Evolutionary conservation across 1,139 yeast species (phyloP), one percentile per base, ranked within the genome.

Genomic region (Hemisphaericaspora xylanilytica): DNA sequence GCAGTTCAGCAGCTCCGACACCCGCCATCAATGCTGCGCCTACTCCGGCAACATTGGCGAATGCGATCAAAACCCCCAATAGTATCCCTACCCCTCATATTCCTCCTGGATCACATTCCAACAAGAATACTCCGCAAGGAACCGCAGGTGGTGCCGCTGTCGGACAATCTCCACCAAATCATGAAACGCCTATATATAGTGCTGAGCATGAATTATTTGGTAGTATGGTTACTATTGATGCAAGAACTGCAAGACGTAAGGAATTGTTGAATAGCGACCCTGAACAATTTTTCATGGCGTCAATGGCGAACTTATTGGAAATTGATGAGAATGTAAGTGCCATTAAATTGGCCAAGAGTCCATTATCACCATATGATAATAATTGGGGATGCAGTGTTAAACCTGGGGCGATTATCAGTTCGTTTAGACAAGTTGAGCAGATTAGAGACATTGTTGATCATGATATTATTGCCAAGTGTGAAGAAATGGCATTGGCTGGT

Each of bases 241-340:
- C 61, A 11, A 66, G 63, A 40, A 58, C 66, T 43, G 61, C 66
- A 27, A 69, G 62, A 45, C 58, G 83, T 40, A 63, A 78, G 37
- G 78, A 73, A 36, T 62, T 77, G 38, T 71, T 76, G 1, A 55
- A 55, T 36, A 49, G 55, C 18, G 76, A 78, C 48, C 78, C 81
- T 0, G 70, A 72, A 38, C 61, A 63, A 43, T 78, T 75, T 53
- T 74, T 78, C 52, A 62, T 71, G 38, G 73, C 79, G 0, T 67
- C 81, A 1, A 59, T 78, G 43, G 69, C 78, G 9, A 78, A 78
- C 50, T 59, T 75, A 29, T 59, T 78, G 42, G 77, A 72, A 34
- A 50, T 78, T 33, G 73, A 69, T 17, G 75, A 69, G 17, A 58
- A 64, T 18, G 61, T 64, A 15, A 63, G 65, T 5, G 47, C 43